phyloP scores from a whole-genome alignment of 331 rosid genomes.

The Malus hybrid region DNA sequence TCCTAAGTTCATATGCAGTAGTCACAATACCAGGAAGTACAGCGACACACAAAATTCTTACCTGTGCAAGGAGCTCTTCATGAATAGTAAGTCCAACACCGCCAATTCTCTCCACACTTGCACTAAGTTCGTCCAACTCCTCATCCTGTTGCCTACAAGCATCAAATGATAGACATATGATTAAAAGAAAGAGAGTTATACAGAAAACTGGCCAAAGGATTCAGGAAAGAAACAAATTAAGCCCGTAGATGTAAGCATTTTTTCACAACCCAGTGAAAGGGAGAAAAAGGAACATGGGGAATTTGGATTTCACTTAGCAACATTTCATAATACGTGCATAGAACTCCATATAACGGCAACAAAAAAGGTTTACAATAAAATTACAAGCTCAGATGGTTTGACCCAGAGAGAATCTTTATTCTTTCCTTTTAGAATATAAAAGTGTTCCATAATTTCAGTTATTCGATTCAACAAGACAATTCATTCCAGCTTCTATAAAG shows the following conservation, averaged over 20 bases:
- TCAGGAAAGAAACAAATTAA: not conserved
- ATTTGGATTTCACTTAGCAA: not conserved
- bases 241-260: not conserved
- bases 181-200: not conserved
- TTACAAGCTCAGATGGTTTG: not conserved
- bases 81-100: constrained; percentile 84
- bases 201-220: not conserved
- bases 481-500: not conserved
- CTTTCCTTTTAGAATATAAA: not conserved
- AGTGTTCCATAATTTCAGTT: not conserved
- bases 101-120: constrained; percentile 82
- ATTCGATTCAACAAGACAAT: not conserved
- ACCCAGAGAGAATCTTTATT: not conserved
- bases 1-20: not conserved
- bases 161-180: constrained; percentile 12
- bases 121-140: constrained; percentile 90
- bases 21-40: not conserved
- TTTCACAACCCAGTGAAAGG: not conserved
- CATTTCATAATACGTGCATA: not conserved
- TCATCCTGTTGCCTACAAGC: constrained; percentile 79
- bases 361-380: not conserved
- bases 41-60: constrained; percentile 17
- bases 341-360: not conserved
- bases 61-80: constrained; percentile 91
- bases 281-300: not conserved